These are phyloP conservation scores for Salinomyces thailandicus DNA, from an alignment of 2,329 filamentous ascomycete species.

Conservation along the genomic window DNA sequence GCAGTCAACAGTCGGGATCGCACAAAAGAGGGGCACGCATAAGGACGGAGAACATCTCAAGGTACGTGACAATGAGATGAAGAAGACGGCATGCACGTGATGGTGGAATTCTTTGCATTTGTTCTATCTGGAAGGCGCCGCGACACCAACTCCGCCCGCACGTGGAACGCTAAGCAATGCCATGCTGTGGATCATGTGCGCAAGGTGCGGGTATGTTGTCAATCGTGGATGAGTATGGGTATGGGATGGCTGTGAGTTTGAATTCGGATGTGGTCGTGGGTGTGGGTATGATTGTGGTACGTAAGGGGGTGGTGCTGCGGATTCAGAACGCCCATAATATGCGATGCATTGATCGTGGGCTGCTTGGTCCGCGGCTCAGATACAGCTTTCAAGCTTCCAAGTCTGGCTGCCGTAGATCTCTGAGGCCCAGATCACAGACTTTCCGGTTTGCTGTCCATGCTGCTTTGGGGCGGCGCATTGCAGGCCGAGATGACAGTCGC, in stretches of 20 bases:
- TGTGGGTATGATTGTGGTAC: conserved; percentile 2
- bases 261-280: background rate
- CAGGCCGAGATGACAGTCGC: too few species aligned
- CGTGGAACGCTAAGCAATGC: background rate
- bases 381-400: background rate
- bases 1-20: background rate
- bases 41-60: background rate
- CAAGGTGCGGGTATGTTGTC: too few species aligned
- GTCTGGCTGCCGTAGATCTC: background rate
- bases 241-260: too few species aligned
- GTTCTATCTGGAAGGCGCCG: background rate
- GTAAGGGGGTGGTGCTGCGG: conserved; percentile 1
- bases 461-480: too few species aligned
- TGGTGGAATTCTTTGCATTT: background rate
- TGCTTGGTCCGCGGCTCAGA: background rate
- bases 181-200: background rate
- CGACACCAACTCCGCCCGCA: background rate
- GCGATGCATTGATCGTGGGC: background rate
- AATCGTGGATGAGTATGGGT: too few species aligned
- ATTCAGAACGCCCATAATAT: conserved; percentile 10
- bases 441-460: background rate
- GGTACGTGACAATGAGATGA: background rate
- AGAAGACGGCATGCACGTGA: background rate
- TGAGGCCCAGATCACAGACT: background rate
- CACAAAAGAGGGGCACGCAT: background rate